These are phyloP conservation scores for Microdochium trichocladiopsis DNA, from an alignment of 2,329 filamentous ascomycete genomes.

Conservation along the genomic window DNA sequence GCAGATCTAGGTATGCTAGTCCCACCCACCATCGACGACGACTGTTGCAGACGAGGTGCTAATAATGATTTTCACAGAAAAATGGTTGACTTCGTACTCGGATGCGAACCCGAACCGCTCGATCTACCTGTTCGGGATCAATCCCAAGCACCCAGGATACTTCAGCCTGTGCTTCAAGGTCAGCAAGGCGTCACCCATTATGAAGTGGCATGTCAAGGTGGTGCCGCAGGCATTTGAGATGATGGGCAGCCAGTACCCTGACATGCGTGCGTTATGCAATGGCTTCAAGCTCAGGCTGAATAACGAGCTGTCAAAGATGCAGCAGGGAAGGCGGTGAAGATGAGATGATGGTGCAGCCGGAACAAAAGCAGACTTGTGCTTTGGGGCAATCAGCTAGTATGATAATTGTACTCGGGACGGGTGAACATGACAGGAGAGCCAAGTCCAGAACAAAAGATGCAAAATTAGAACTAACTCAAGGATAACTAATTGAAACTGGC, in stretches of 20 bases:
- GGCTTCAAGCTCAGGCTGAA: slow-evolving; percentile 84
- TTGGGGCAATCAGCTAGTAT: not conserved
- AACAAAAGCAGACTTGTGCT: not conserved
- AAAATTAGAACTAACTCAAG: too few relatives aligned
- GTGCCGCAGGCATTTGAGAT: slow-evolving; percentile 92
- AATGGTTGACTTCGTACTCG: slow-evolving; percentile 94
- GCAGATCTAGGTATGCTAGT: slow-evolving; percentile 81
- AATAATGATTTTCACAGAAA: slow-evolving; percentile 49
- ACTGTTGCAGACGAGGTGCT: slow-evolving; percentile 9
- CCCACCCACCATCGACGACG: not conserved
- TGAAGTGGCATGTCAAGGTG: slow-evolving; percentile 80
- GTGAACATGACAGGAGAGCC: too few relatives aligned
- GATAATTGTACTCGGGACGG: not conserved
- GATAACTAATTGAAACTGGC: too few relatives aligned
- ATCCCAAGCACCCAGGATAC: slow-evolving; percentile 85
- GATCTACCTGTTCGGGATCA: slow-evolving; percentile 93
- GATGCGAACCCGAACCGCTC: slow-evolving; percentile 92
- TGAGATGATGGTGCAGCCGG: not conserved
- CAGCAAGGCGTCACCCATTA: slow-evolving; percentile 64
- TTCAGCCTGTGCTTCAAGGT: slow-evolving; percentile 97
- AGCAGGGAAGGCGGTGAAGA: slow-evolving; percentile 21
- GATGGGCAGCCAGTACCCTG: slow-evolving; percentile 80
- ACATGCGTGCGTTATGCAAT: slow-evolving; percentile 93
- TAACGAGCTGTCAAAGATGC: slow-evolving; percentile 58
- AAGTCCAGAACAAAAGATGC: too few relatives aligned